Evolutionary conservation across 2,329 filamentous ascomycete genomes (phyloP), one percentile per base, ranked within the genome.

Genomic region (Aspergillus sp.): DNA sequence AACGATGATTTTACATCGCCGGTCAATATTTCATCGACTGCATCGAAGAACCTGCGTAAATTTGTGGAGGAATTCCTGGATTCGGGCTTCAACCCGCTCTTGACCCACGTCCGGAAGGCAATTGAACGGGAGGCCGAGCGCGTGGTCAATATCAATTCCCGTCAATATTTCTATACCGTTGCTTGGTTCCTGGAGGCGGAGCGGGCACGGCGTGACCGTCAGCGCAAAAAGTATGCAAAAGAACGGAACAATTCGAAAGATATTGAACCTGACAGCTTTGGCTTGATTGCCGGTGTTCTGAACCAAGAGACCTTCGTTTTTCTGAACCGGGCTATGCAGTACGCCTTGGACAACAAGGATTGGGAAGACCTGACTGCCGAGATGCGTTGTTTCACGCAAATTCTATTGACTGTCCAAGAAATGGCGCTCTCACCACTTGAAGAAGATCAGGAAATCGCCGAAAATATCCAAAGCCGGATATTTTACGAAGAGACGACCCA

Each of bases 401-500:
- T 97, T 55, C 75, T 95, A 17, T 77, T 95, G 22, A 95, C 90
- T 0, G 86, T 97, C 2, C 90, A 95, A 60, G 88, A 94, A 52
- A 97, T 98, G 90, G 77, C 84, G 1, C 82, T 86, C 42, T 93
- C 88, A 1, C 78, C 81, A 1, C 79, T 88, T 25, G 90, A 96
- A 53, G 90, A 96, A n/a, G 88, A 98, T 56, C 86, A 95, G 62
- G 93, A 97, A 59, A 97, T 98, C 64, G 91, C 93, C 0, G 91
- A 98, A 64, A 98, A 98, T 58, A 96, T 95, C 10, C 82, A 95
- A 45, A 94, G 86, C 60, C 88, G 91, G 52, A 88, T 98, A n/a
- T 98, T 98, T 66, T 98, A 98, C 70, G 93, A 98, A 68, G 90
- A 97, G 62, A 82, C 88, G 0, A 96, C 90, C 0, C 90, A 98